A percentile compares a stretch with the other conserved stretches of the same genome.
Conservation (phyloP, 2,329 filamentous ascomycete species). For the Neospermospora avenae region DNA sequence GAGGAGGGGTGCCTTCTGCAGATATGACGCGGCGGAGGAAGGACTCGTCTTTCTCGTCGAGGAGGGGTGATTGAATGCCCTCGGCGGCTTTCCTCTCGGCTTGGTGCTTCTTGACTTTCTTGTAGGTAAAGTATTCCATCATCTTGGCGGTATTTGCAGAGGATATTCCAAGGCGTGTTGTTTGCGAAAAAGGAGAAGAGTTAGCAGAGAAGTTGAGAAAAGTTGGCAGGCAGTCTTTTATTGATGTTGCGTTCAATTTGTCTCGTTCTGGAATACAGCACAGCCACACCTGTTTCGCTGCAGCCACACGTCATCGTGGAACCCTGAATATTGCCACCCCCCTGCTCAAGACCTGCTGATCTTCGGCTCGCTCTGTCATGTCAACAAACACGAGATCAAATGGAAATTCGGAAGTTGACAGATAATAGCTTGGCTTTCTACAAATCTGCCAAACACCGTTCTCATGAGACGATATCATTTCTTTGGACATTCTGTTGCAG, state of each 20-base stretch:
- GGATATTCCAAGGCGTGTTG: not conserved
- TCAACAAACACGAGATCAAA: no score
- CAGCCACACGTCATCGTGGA: conserved; percentile 1
- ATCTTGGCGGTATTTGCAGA: conserved; percentile 38
- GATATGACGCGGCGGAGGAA: conserved; percentile 56
- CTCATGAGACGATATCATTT: no score
- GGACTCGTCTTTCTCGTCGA: conserved; percentile 54
- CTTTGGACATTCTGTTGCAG: no score
- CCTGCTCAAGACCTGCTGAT: not conserved
- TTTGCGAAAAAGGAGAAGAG: not conserved
- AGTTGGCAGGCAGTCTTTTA: not conserved
- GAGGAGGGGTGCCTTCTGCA: conserved; percentile 46
- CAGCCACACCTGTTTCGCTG: conserved; percentile 1
- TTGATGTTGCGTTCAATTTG: conserved; percentile 4
- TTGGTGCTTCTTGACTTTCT: conserved; percentile 59
- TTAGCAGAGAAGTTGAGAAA: not conserved
- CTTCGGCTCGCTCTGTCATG: not conserved
- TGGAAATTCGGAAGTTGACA: no score
- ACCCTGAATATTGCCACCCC: not conserved
- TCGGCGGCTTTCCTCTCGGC: conserved; percentile 42
- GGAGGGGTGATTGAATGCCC: conserved; percentile 35
- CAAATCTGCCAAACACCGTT: no score
- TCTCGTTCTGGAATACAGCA: not conserved
- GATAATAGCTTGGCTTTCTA: no score
- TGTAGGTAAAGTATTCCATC: conserved; percentile 62